Evolutionary conservation across 805 yeast genomes (phyloP).

Genomic region (Debaryomyces hansenii): DNA sequence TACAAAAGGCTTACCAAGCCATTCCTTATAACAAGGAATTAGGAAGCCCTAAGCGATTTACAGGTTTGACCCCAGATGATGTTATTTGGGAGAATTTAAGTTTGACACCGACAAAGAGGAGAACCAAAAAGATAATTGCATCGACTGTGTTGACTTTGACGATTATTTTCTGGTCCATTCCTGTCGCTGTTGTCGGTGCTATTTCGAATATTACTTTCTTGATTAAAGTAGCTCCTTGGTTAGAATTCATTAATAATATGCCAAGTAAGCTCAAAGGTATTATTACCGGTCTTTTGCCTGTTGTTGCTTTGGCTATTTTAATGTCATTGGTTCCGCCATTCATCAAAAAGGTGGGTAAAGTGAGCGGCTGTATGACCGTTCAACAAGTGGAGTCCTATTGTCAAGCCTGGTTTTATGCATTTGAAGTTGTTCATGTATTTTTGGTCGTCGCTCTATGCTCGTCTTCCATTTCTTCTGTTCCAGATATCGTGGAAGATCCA

Average conservation of each 20-base stretch:
- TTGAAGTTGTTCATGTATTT: constrained; percentile 88
- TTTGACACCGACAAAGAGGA: constrained; percentile 56
- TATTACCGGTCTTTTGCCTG: constrained; percentile 69
- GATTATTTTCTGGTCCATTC: constrained; percentile 70
- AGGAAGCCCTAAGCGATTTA: constrained; percentile 47
- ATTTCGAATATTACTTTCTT: constrained; percentile 66
- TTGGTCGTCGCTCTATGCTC: constrained; percentile 82
- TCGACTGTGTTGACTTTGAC: constrained; percentile 62
- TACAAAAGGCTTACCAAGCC: constrained; percentile 86
- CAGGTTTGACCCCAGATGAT: constrained; percentile 78
- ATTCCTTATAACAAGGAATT: constrained; percentile 55
- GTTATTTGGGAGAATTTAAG: constrained; percentile 79
- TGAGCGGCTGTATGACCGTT: constrained; percentile 68
- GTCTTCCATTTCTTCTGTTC: constrained; percentile 78
- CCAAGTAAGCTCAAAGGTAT: constrained; percentile 59
- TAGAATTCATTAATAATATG: constrained; percentile 55
- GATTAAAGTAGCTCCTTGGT: constrained; percentile 51
- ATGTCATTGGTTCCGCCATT: constrained; percentile 68
- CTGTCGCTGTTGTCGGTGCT: constrained; percentile 77
- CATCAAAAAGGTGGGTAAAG: constrained; percentile 66
- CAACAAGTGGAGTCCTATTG: constrained; percentile 79
- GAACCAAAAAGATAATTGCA: constrained; percentile 57
- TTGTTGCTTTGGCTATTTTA: constrained; percentile 60
- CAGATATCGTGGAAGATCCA: constrained; percentile 69
- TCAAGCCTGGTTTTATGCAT: constrained; percentile 86